Percentiles rank a stretch among this genome's conserved stretches.
phyloP scores from a whole-genome alignment of 1,139 yeast genomes.

The Geotrichum fermentans region DNA sequence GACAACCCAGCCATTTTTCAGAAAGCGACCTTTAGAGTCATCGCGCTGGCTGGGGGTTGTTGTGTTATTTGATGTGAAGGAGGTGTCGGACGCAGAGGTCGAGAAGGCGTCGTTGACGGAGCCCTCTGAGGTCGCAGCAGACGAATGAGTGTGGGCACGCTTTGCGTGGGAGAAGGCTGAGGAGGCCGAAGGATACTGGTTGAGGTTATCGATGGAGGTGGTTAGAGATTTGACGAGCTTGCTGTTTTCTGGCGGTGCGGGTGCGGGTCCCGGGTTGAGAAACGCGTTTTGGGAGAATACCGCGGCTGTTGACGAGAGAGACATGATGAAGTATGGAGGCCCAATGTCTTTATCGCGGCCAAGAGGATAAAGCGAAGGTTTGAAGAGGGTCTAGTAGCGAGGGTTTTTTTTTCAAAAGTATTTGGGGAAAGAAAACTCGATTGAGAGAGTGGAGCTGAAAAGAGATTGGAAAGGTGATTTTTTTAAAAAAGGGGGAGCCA shows the following conservation, averaged over 20 bases:
- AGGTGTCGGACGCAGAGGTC: conserved; percentile 16
- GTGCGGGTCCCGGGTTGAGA: conserved; percentile 42
- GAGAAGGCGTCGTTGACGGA: conserved; percentile 5
- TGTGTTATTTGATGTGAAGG: conserved; percentile 12
- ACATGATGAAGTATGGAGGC: conserved; percentile 22
- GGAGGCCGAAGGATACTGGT: conserved; percentile 16
- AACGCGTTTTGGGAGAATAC: conserved; percentile 37
- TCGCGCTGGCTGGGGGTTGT: conserved; percentile 11
- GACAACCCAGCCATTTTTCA: conserved; percentile 75
- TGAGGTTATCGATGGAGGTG: conserved; percentile 15
- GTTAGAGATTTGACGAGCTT: conserved; percentile 3
- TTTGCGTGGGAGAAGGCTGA: neutral
- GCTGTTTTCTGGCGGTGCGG: conserved; percentile 36
- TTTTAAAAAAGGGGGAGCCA: too few species aligned
- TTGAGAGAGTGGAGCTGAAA: too few species aligned
- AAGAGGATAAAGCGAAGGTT: too few species aligned
- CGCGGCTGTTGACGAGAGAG: conserved; percentile 31
- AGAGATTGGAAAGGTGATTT: too few species aligned
- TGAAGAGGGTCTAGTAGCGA: too few species aligned
- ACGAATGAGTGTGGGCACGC: conserved; percentile 4
- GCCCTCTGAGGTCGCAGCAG: conserved; percentile 4
- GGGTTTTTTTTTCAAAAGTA: too few species aligned
- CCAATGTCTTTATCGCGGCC: too few species aligned
- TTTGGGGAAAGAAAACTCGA: too few species aligned
- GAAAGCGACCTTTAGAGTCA: conserved; percentile 19